Evolutionary conservation across 1,139 yeast species (phyloP).

Genomic region (Yamadazyma jaroonii): DNA sequence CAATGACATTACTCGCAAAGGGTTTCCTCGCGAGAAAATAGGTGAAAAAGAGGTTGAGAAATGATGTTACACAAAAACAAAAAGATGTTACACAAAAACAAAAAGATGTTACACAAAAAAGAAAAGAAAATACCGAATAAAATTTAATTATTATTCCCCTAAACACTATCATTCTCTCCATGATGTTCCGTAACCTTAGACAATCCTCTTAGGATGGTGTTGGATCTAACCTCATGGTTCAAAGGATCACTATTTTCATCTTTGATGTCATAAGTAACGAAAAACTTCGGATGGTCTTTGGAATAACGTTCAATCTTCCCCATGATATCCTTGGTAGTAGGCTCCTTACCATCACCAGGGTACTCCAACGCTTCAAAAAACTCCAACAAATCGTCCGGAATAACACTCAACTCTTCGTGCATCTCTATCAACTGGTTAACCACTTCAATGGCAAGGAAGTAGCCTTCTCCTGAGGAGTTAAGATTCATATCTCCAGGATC

Average conservation of each 20-base stretch:
- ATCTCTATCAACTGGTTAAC: constrained; percentile 80
- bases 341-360: constrained; percentile 4
- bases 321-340: constrained; percentile 36
- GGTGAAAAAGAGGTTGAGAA: too few relatives aligned
- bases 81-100: too few relatives aligned
- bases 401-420: constrained; percentile 75
- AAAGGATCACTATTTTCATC: constrained; percentile 16
- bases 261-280: constrained; percentile 22
- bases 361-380: constrained; percentile 34
- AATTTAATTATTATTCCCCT: neutral
- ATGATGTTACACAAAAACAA: too few relatives aligned
- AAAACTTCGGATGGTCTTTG: constrained; percentile 30
- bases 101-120: neutral
- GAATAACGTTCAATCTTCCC: constrained; percentile 27
- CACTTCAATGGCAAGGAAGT: constrained; percentile 88
- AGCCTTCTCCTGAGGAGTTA: constrained; percentile 59
- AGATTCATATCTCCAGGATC: constrained; percentile 25
- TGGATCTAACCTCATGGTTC: constrained; percentile 30
- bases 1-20: constrained; percentile 22
- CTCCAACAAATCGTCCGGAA: constrained; percentile 57
- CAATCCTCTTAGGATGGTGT: constrained; percentile 36
- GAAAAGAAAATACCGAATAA: neutral
- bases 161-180: constrained; percentile 20
- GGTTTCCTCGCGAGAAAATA: constrained; percentile 2
- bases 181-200: constrained; percentile 29